These are phyloP conservation scores for Ricinus communis DNA, from an alignment of 345 rosid genomes.

Conservation along the genomic window DNA sequence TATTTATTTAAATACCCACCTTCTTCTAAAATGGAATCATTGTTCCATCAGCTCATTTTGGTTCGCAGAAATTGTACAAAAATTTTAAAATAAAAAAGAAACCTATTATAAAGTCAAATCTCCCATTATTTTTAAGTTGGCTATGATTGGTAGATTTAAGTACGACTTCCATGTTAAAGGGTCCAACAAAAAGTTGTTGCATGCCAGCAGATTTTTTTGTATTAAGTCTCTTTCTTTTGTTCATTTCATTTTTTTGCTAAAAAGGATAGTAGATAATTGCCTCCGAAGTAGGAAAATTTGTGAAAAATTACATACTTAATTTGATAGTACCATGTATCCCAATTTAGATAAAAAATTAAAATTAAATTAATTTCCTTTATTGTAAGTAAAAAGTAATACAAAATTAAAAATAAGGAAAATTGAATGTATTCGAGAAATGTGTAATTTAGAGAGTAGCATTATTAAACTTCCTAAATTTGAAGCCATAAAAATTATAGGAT, in stretches of 20 bases:
- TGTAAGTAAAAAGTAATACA: no score
- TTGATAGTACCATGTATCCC: no score
- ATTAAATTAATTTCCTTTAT: no score
- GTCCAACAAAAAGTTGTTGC: neutral
- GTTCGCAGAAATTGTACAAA: slow-evolving; percentile 7
- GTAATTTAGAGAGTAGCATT: no score
- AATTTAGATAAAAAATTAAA: no score
- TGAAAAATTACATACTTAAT: no score
- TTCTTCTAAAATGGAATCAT: slow-evolving; percentile 1
- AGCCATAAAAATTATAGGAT: no score
- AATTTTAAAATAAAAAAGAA: neutral
- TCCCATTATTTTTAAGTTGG: slow-evolving; percentile 19
- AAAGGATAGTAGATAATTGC: neutral
- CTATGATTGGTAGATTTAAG: neutral
- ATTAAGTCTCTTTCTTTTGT: neutral
- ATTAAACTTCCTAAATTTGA: no score
- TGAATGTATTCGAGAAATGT: no score
- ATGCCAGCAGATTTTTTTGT: neutral
- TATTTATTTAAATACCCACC: neutral
- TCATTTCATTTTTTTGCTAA: neutral
- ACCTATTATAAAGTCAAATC: slow-evolving; percentile 12
- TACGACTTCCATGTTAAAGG: no score
- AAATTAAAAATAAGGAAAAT: no score
- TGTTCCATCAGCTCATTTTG: neutral
- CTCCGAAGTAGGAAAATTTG: no score